Evolutionary conservation across 345 rosid genomes (phyloP).

Genomic region (Eucalyptus curtisii): DNA sequence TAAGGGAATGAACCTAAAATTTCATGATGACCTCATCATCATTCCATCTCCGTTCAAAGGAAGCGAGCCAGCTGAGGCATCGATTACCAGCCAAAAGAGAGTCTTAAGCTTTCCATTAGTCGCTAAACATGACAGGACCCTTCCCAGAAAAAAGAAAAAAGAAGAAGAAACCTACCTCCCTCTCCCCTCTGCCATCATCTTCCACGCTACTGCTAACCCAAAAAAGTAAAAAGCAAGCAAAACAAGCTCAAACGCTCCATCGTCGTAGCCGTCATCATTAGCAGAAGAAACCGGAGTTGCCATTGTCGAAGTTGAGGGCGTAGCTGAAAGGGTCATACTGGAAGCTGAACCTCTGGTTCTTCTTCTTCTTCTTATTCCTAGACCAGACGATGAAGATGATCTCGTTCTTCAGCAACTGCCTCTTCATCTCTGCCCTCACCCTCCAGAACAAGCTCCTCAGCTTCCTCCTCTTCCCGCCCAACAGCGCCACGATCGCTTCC

Average conservation of each 20-base stretch:
- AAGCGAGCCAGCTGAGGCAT: background rate
- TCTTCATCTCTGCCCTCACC: slow-evolving; percentile 37
- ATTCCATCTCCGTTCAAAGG: background rate
- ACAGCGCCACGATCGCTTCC: background rate
- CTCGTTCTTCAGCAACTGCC: slow-evolving; percentile 3
- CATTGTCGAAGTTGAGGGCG: slow-evolving; percentile 75
- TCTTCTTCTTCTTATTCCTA: slow-evolving; percentile 4
- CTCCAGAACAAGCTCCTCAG: slow-evolving; percentile 51
- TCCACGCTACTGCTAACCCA: background rate
- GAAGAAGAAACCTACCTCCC: background rate
- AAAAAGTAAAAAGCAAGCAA: background rate
- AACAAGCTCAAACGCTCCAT: background rate
- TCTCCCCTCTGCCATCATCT: background rate
- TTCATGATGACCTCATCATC: background rate
- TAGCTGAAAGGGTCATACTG: slow-evolving; percentile 69
- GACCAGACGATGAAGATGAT: background rate
- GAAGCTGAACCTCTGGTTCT: slow-evolving; percentile 33
- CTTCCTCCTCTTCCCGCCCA: slow-evolving; percentile 25
- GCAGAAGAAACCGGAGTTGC: slow-evolving; percentile 53
- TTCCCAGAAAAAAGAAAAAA: background rate
- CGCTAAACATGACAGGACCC: background rate
- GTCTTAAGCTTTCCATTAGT: background rate
- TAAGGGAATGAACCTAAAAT: background rate
- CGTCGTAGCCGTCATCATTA: background rate
- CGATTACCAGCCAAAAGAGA: background rate